phyloP scores from a whole-genome alignment of 192 early-diverging fungal species.

The Podila verticillata region DNA sequence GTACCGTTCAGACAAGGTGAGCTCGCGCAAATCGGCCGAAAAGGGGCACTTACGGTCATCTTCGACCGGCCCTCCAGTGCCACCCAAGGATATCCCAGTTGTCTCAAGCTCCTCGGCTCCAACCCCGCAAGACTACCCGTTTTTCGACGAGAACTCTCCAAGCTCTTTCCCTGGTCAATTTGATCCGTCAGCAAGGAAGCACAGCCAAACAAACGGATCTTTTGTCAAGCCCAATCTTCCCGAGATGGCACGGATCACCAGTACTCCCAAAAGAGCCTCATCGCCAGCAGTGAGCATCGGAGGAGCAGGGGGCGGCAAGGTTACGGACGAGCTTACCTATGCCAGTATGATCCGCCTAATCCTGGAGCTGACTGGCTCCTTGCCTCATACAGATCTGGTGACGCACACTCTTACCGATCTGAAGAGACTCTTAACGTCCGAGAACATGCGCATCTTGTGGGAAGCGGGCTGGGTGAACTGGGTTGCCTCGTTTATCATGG shows the following conservation, averaged over 20 bases:
- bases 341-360: conserved; percentile 46
- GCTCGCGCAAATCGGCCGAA: conserved; percentile 11
- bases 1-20: conserved; percentile 9
- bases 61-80: background rate
- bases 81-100: background rate
- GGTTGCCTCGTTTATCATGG: conserved; percentile 39
- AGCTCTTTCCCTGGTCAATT: too few species aligned
- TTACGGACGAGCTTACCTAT: conserved; percentile 53
- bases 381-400: conserved; percentile 48
- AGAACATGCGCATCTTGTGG: conserved; percentile 54
- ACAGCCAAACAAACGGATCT: conserved; percentile 1
- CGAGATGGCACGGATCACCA: conserved; percentile 22
- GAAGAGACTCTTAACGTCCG: conserved; percentile 51
- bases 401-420: conserved; percentile 50
- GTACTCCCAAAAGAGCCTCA: background rate
- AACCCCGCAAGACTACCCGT: background rate
- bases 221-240: conserved; percentile 38
- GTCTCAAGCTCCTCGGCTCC: background rate
- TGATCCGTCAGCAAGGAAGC: too few species aligned
- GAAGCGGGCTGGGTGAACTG: conserved; percentile 53
- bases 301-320: conserved; percentile 31
- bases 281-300: background rate
- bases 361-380: conserved; percentile 42
- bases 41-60: background rate
- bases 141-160: too few species aligned